Evolutionary conservation across 129 eudicot genomes (phyloP).

Genomic region (Helianthus annuus): HanXRQr2.0-SUNRISE NC_035433.2:133753953-133754452

Average conservation of each 20-base stretch:
- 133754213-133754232: neutral
- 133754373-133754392: conserved; percentile 5
- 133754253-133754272: too few relatives aligned
- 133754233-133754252: conserved; percentile 28
- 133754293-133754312: conserved; percentile 35
- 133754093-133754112: neutral
- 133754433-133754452: conserved; percentile 50
- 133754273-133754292: conserved; percentile 30
- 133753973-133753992: too few relatives aligned
- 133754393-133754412: conserved; percentile 41
- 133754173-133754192: conserved; percentile 35
- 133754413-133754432: conserved; percentile 46
- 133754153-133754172: neutral
- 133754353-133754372: conserved; percentile 8
- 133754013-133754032: too few relatives aligned
- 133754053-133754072: too few relatives aligned
- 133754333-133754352: conserved; percentile 16
- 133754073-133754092: too few relatives aligned
- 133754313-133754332: neutral
- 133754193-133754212: conserved; percentile 34
- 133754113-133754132: neutral
- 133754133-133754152: neutral
- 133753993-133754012: too few relatives aligned
- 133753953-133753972: too few relatives aligned
- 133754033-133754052: too few relatives aligned